phyloP scores from a whole-genome alignment of 768 basidiomycete genomes.

The Gloeopeniophorella convolvens region DNA sequence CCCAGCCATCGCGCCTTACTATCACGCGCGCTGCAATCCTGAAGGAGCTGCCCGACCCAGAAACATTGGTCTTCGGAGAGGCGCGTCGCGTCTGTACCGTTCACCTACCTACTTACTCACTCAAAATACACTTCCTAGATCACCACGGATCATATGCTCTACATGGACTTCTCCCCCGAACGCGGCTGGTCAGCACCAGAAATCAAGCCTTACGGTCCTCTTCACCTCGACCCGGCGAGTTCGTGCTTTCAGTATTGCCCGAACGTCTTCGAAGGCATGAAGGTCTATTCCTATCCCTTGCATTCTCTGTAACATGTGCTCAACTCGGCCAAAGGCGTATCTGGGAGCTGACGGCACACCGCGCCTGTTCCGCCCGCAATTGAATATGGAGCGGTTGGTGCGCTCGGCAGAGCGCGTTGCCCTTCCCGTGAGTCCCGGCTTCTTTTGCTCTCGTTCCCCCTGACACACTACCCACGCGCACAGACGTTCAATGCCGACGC shows the following conservation, averaged over 20 bases:
- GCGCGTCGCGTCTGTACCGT: conserved; percentile 29
- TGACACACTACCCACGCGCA: background rate
- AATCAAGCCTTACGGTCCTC: conserved; percentile 63
- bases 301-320: background rate
- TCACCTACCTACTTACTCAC: background rate
- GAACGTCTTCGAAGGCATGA: conserved; percentile 61
- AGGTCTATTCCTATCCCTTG: conserved; percentile 35
- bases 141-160: conserved; percentile 77
- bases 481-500: conserved; percentile 41
- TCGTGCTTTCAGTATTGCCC: conserved; percentile 58
- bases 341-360: conserved; percentile 63
- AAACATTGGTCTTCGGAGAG: conserved; percentile 50
- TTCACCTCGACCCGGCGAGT: conserved; percentile 49
- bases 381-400: conserved; percentile 79
- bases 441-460: background rate
- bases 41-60: conserved; percentile 44
- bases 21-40: conserved; percentile 40
- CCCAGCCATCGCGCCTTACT: conserved; percentile 50
- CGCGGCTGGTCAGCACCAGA: conserved; percentile 67
- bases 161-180: conserved; percentile 52
- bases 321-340: conserved; percentile 45
- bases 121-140: conserved; percentile 31
- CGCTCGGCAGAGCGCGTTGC: conserved; percentile 65
- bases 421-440: conserved; percentile 46
- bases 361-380: conserved; percentile 74